Base-by-base conservation (phyloP, 2,329 filamentous ascomycete genomes). In the Alternaria arbusti region DNA sequence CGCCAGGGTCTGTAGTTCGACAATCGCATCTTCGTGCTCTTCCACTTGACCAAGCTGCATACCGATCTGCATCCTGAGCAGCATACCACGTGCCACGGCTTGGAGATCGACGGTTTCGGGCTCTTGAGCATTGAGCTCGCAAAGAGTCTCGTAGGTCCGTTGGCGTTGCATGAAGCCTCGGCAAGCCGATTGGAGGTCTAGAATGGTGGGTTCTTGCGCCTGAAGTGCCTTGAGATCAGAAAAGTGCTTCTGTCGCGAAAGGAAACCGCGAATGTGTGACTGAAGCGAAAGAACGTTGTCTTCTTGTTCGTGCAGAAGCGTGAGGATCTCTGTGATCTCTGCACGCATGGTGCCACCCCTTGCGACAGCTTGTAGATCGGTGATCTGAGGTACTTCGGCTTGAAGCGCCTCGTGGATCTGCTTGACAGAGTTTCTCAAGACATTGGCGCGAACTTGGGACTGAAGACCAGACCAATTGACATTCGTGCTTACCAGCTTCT, bases 31-130 rank as follows among this genome's bases (percentile, higher is more conserved):
- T 74, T 98, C 94, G 66, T 96, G 89, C 57, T 90, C 90, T 63
- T 97, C 93, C 3, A 98, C 86, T 68, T 95, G 89, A 22, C 86
- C 87, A 43, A 99, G 85, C 2, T 93, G 83, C 47, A 89, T 86
- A 17, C 91, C 93, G 54, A 98, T 86, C 25, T 90, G 86, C 51
- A 88, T 87, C 50, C 96, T 89, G 44, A 92, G 83, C 67, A 97
- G 85, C 86, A 96, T 92, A 1, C 93, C 94, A 63, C 95, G 88
- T 30, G 89, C 86, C 8, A 94, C 82, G 26, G 89, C 89, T 79
- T 99, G 96, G 3, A 97, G 84, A 30, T 89, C 82, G 23, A 88
- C 82, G 43, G 94, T 87, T 64, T 89, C 87, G 0, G 88, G 84
- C 40, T 90, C 88, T 70, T 92, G 88, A 2, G 89, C 88, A 55